Evolutionary conservation across 2,329 filamentous ascomycete genomes (phyloP), one percentile per base, ranked within the genome.

Genomic region (Colletotrichum ledebouriae): DNA sequence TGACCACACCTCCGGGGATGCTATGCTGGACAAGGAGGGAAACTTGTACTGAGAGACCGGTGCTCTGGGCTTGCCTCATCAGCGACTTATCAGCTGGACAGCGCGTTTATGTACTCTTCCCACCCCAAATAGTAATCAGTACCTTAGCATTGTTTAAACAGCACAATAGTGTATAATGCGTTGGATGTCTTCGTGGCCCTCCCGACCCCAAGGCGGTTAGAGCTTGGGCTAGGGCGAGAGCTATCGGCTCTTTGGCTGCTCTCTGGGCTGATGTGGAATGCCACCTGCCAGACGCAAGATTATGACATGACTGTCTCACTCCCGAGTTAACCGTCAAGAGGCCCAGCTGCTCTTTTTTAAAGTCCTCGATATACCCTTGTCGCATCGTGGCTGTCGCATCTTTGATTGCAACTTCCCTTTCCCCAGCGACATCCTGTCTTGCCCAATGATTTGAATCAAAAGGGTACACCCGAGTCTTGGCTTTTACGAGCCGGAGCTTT

Each of bases 271-370:
- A 47, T 42, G 63, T 56, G 58, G 49, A 61, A 47, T 56, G 33
- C 34, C 59, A 63, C 17, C 59, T 57, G 46, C 52, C 37, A 29
- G 15, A 53, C 55, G 56, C 47, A 50, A 58, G 49, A 69, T 65
- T 66, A 69, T 69, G 66, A 66, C 66, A 66, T 69, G 66, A 57
- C 61, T 69, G 66, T 69, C 61, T 68, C 65, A 68, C 47, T 46
- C 37, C 53, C 46, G 52, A 66, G 49, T 17, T 20, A 59, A 59
- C 34, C 57, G 57, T 39, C 20, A 33, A 59, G 20, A 9, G 41
- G 7, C 22, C 42, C 50, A 22, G 20, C 29, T 42, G 12, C 49
- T 29, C 37, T 49, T 59, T 49, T 49, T 59, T 67, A 67, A 67
- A 67, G 59, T 64, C 44, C 29, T 20, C 47, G 12, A 3, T n/a